phyloP scores from a whole-genome alignment of 176 grass and related monocot genomes.

The Dactylis glomerata region DNA sequence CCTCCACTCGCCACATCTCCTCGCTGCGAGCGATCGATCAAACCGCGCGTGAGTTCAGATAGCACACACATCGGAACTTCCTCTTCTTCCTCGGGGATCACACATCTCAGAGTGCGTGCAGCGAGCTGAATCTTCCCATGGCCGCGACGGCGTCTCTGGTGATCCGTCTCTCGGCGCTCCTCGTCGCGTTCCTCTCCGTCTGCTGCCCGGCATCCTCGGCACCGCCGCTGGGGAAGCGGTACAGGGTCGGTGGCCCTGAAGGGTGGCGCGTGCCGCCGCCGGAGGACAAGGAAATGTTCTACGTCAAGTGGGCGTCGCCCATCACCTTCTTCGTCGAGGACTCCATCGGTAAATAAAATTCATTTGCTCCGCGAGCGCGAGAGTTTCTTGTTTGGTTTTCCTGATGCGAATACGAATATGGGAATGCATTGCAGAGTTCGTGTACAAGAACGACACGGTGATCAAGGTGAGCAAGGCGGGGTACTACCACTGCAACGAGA shows the following conservation, averaged over 20 bases:
- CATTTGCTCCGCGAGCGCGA: neutral
- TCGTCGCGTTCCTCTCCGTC: neutral
- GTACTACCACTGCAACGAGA: slow-evolving; percentile 91
- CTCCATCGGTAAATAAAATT: slow-evolving; percentile 41
- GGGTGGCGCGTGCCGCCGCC: slow-evolving; percentile 65
- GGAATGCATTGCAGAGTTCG: slow-evolving; percentile 48
- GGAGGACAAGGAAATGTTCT: slow-evolving; percentile 37
- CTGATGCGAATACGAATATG: neutral
- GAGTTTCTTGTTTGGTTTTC: neutral
- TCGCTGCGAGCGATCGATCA: neutral
- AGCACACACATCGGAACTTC: neutral
- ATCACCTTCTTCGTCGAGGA: slow-evolving; percentile 62
- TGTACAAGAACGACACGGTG: slow-evolving; percentile 84
- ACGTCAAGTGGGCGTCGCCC: slow-evolving; percentile 50
- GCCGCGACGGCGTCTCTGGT: neutral
- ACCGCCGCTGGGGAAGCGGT: neutral
- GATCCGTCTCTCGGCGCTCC: neutral
- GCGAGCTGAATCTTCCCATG: neutral
- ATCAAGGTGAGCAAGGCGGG: slow-evolving; percentile 47
- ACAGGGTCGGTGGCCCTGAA: slow-evolving; percentile 61
- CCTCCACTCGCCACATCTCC: neutral
- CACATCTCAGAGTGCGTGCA: neutral
- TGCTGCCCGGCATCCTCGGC: neutral
- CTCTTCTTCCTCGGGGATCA: neutral
- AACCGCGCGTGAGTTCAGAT: neutral